phyloP scores from a whole-genome alignment of 2,329 filamentous ascomycete genomes.

The Clarireedia sp. region DNA sequence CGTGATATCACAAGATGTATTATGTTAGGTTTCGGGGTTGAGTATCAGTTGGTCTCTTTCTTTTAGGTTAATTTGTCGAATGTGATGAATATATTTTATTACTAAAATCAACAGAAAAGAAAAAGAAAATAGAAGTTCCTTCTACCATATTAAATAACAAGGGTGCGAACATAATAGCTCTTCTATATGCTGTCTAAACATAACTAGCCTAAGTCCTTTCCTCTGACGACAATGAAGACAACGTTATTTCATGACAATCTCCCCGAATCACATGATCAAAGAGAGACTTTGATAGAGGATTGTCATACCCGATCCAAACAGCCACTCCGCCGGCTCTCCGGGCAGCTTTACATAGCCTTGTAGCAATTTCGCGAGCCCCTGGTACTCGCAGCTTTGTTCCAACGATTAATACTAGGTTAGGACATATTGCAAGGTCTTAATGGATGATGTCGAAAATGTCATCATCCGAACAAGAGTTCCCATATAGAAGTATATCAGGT shows the following conservation, averaged over 20 bases:
- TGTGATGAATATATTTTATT: no score
- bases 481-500: slow-evolving; percentile 8
- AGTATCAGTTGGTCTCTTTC: no score
- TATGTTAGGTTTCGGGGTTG: no score
- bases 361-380: slow-evolving; percentile 6
- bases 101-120: no score
- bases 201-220: not conserved
- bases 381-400: slow-evolving; percentile 7
- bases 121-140: no score
- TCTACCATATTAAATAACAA: no score
- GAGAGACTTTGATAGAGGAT: slow-evolving; percentile 1
- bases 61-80: no score
- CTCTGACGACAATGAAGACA: not conserved
- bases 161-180: no score
- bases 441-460: slow-evolving; percentile 4
- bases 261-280: slow-evolving; percentile 8
- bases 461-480: slow-evolving; percentile 5
- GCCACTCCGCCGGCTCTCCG: slow-evolving; percentile 1
- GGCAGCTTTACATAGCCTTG: slow-evolving; percentile 6
- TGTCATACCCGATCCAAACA: slow-evolving; percentile 9
- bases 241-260: slow-evolving; percentile 6
- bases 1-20: no score
- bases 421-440: slow-evolving; percentile 4
- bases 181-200: no score
- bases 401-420: slow-evolving; percentile 8